Conservation (phyloP, 768 basidiomycete genomes). For the Leccinum boreale region DNA sequence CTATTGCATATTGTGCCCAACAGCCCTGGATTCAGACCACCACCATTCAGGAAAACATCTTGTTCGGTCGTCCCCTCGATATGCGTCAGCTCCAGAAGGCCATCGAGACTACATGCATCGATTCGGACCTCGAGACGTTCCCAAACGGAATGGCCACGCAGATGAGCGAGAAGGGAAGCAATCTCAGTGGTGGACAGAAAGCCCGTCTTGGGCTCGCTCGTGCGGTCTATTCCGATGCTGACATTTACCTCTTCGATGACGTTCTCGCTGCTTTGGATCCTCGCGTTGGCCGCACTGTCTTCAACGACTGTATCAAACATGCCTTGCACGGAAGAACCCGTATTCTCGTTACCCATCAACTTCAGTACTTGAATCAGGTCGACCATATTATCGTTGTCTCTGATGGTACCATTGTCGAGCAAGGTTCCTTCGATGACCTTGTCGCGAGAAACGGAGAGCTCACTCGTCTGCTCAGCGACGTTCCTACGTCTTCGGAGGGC, state of each 20-base stretch:
- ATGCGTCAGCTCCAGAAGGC: slow-evolving; percentile 25
- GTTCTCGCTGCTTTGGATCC: slow-evolving; percentile 47
- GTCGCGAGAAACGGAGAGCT: slow-evolving; percentile 27
- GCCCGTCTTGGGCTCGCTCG: slow-evolving; percentile 46
- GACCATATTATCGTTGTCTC: slow-evolving; percentile 48
- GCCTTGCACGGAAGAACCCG: slow-evolving; percentile 25
- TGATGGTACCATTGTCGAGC: slow-evolving; percentile 43
- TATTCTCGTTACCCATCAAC: slow-evolving; percentile 29
- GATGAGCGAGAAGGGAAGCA: slow-evolving; percentile 47
- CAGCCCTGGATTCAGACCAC: slow-evolving; percentile 31
- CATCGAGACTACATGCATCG: slow-evolving; percentile 27
- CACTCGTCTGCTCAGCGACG: slow-evolving; percentile 23
- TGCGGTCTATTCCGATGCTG: slow-evolving; percentile 42
- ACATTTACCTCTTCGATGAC: slow-evolving; percentile 45
- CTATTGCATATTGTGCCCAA: slow-evolving; percentile 32
- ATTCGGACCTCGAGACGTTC: slow-evolving; percentile 28
- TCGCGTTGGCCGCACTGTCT: slow-evolving; percentile 37
- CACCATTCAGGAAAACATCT: slow-evolving; percentile 31
- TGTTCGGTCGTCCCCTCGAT: slow-evolving; percentile 30
- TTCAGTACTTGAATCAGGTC: slow-evolving; percentile 31
- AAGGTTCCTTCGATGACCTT: slow-evolving; percentile 41
- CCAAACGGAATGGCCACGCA: slow-evolving; percentile 37
- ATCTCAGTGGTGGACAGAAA: slow-evolving; percentile 47
- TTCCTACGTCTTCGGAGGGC: slow-evolving; percentile 11
- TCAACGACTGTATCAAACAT: slow-evolving; percentile 25